phyloP scores from a whole-genome alignment of 2,329 filamentous ascomycete genomes.

The Ophiobolus disseminans region DNA sequence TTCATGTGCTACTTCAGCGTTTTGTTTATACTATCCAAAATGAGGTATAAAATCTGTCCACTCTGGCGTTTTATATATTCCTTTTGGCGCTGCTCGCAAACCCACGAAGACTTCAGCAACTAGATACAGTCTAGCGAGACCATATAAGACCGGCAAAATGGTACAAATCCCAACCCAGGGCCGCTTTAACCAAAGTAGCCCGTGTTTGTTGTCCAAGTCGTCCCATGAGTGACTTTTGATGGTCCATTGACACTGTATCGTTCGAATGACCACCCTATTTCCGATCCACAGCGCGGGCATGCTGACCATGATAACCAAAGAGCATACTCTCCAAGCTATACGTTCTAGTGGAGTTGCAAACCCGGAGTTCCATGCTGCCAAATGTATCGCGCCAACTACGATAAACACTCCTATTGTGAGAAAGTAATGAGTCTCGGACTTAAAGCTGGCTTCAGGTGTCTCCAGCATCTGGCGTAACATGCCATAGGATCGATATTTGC shows the following conservation, averaged over 20 bases:
- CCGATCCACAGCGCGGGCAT: not conserved
- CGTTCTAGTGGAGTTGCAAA: slow-evolving; percentile 9
- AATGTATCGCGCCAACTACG: slow-evolving; percentile 8
- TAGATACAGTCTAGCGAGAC: slow-evolving; percentile 8
- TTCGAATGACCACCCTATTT: too few species aligned
- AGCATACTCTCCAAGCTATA: slow-evolving; percentile 4
- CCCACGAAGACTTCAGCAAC: slow-evolving; percentile 10
- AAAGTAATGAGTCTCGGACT: not conserved
- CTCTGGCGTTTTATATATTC: slow-evolving; percentile 8
- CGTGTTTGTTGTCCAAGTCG: too few species aligned
- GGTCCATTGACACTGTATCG: too few species aligned
- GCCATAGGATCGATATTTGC: too few species aligned
- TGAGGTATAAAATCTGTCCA: slow-evolving; percentile 13
- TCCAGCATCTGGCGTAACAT: too few species aligned
- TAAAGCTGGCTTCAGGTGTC: too few species aligned
- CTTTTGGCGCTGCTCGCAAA: slow-evolving; percentile 4
- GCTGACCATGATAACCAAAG: not conserved
- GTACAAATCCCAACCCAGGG: too few species aligned
- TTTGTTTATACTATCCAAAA: not conserved
- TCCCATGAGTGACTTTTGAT: too few species aligned
- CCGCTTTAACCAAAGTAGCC: not conserved
- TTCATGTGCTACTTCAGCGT: not conserved
- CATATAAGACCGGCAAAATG: too few species aligned
- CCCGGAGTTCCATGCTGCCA: slow-evolving; percentile 9
- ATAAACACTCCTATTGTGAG: not conserved